Evolutionary conservation across 2,329 filamentous ascomycete genomes (phyloP), one percentile per base, ranked within the genome.

Genomic region (Apiospora pterosperma): DNA sequence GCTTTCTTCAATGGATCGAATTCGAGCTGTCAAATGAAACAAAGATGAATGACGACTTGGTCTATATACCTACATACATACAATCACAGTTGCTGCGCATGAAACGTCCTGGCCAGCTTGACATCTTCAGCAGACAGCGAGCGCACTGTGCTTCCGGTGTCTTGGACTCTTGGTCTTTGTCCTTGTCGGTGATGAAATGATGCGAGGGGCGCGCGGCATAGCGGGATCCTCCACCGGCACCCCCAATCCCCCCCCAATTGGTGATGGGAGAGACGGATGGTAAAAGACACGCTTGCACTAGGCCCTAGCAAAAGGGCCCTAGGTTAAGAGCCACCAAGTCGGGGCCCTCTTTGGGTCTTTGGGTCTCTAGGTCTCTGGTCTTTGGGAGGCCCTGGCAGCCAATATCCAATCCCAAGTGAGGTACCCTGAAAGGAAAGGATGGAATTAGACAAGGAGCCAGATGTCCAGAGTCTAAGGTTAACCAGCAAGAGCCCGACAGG

Each of bases 361-460:
- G 44, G 44, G 44, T n/a, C n/a, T n/a, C n/a, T n/a, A 19, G 42
- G 23, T 21, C 12, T 23, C 28, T 5, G 19, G 39, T 2, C n/a
- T 4, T 8, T 42, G 23, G 44, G 44, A 31, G 48, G 44, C 25
- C 48, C 48, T 55, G 48, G 48, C 48, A 19, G 48, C 3, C n/a
- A n/a, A n/a, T n/a, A 10, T 55, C 48, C 48, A 55, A 55, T 55
- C 48, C 48, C 48, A 34, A 31, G 28, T 31, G n/a, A 34, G 48
- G 48, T 55, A 55, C 48, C 48, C 48, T 55, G n/a, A 34, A 10
- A 55, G n/a, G n/a, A n/a, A n/a, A n/a, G 48, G 48, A 55, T 55
- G 48, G 48, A 55, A 55, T 55, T 55, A 55, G 48, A 55, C n/a
- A n/a, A n/a, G n/a, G n/a, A n/a, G n/a, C 48, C 48, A 55, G 48